A percentile compares a stretch with the other conserved stretches of the same genome.
phyloP scores from a whole-genome alignment of 179 eudicot genomes.

The Dionaea muscipula region DNA sequence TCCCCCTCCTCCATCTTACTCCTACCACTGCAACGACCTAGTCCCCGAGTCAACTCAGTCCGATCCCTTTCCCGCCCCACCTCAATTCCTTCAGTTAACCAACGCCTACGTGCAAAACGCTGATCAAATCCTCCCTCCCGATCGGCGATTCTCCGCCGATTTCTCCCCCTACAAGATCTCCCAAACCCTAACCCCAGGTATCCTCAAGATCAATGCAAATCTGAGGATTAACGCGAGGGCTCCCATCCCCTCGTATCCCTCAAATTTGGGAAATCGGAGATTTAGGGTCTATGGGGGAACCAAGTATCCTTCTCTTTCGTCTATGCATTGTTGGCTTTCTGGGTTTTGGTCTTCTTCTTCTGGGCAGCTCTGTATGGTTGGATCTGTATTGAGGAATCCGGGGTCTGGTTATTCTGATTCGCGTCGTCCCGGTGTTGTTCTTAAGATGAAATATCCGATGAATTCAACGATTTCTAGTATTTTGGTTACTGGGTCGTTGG shows the following conservation, averaged over 20 bases:
- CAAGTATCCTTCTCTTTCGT: not conserved
- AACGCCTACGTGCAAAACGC: constrained; percentile 27
- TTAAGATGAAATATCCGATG: constrained; percentile 49
- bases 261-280: constrained; percentile 18
- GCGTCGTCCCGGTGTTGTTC: constrained; percentile 28
- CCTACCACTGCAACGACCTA: constrained; percentile 35
- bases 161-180: constrained; percentile 14
- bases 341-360: constrained; percentile 58
- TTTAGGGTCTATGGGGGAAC: constrained; percentile 21
- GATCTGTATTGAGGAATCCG: constrained; percentile 21
- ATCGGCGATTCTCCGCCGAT: constrained; percentile 14
- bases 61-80: constrained; percentile 1
- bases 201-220: constrained; percentile 24
- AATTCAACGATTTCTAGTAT: constrained; percentile 31
- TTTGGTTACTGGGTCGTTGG: constrained; percentile 53
- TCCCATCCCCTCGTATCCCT: not conserved
- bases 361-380: constrained; percentile 78
- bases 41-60: constrained; percentile 25
- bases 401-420: constrained; percentile 6
- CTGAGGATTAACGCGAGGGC: constrained; percentile 10
- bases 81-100: constrained; percentile 13
- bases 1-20: constrained; percentile 25
- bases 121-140: constrained; percentile 14
- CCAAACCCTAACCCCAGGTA: constrained; percentile 20
- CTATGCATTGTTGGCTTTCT: constrained; percentile 19